Evolutionary conservation across 441 rosid species (phyloP), one percentile per base, ranked within the genome.

Genomic region (Aquilaria agallochum): DNA sequence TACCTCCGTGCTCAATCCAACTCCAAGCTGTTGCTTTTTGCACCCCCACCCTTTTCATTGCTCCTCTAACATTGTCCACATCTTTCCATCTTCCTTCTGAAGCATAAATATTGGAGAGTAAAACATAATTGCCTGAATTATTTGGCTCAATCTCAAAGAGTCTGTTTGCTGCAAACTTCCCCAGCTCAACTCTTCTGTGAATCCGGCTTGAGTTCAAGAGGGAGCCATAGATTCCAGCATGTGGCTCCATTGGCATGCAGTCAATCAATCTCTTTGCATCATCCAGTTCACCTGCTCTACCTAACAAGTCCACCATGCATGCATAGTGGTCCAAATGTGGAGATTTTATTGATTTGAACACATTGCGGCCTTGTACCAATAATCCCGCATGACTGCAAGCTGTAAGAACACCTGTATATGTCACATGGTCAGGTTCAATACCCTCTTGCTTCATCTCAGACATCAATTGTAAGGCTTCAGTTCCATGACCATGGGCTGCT

Each of bases 381-480:
- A 87, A 82, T 62, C 86, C 83, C 9, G 84, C 71, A 12, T 85
- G 87, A 68, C 83, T 76, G 68, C 89, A 87, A 7, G 94, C 89
- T 59, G 78, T 83, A 61, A 87, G 70, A 46, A 81, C 74, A 62
- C 89, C 78, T 33, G 83, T 81, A 58, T 81, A 87, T 53, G 81
- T 73, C 20, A 78, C 87, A 31, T 72, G 76, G 68, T 87, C 89
- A 12, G 80, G 79, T n/a, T 72, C 67, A 48, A 79, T 11, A 32
- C 84, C 87, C 73, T 83, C 79, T 54, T 65, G 31, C 2, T 58
- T 72, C 90, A 87, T 83, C 63, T 78, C 80, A 0, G 81, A 81
- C 82, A 76, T 79, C 66, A 79, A 33, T 31, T 60, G 53, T 20
- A 87, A 62, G 55, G 90, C 87, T 72, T 73, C 77, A 51, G 61